Conservation (phyloP, 345 rosid species). For the Arabidopsis thaliana region DNA sequence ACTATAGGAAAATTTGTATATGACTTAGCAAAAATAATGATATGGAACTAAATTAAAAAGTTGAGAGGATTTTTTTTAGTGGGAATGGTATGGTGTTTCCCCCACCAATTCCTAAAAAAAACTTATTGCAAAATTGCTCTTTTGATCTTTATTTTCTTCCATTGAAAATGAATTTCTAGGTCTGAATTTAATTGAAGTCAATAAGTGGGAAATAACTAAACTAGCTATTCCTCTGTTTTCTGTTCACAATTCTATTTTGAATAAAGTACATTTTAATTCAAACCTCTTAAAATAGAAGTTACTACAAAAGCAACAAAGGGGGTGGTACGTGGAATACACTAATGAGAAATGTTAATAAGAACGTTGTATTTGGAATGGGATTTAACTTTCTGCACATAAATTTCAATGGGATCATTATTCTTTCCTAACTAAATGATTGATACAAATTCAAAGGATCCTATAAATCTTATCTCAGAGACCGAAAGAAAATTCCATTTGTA, state of each 20-base stretch:
- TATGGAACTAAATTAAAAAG: conserved; percentile 2
- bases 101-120: conserved; percentile 26
- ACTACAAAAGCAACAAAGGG: conserved; percentile 23
- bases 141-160: not conserved
- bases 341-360: conserved; percentile 22
- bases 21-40: conserved; percentile 5
- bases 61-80: not conserved
- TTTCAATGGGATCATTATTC: conserved; percentile 24
- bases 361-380: conserved; percentile 28
- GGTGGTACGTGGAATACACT: conserved; percentile 42
- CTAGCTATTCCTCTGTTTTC: not conserved
- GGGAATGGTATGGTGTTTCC: conserved; percentile 34
- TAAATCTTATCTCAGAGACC: not conserved
- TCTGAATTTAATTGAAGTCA: not conserved
- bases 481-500: not conserved
- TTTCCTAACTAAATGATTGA: conserved; percentile 11
- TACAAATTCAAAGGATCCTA: conserved; percentile 18
- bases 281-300: conserved; percentile 11
- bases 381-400: conserved; percentile 8
- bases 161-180: not conserved
- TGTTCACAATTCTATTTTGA: not conserved
- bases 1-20: not conserved
- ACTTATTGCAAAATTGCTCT: not conserved
- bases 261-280: conserved; percentile 14
- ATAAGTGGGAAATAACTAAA: not conserved